Evolutionary conservation across 2,329 filamentous ascomycete species (phyloP), one percentile per base, ranked within the genome.

Genomic region (Drechslera avenae): DNA sequence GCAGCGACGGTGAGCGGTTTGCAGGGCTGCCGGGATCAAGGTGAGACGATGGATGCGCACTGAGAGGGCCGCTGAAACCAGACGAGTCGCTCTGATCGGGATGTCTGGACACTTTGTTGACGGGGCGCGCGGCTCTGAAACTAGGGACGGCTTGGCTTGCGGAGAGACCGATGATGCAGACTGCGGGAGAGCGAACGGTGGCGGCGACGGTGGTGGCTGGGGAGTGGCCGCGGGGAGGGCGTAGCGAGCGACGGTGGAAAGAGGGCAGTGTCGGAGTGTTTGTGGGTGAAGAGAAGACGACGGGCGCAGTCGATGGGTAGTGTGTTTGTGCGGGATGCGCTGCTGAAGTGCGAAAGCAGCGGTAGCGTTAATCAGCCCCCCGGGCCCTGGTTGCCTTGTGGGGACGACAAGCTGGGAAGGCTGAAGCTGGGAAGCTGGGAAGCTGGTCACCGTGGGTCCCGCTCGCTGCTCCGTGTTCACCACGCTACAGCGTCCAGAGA

Each of bases 31-130:
- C 51, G 46, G 65, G 53, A 51, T 54, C 26, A 28, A 58, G 59
- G 51, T 71, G 69, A 71, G 69, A 72, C 69, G 42, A 19, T 21
- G 37, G 36, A 32, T 50, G 49, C 35, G 39, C 40, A 40, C 42
- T 41, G 37, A 23, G 46, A 39, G 37, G 33, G 31, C 48, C 36
- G 57, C 52, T 60, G 60, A 64, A 66, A 62, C 63, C 40, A 52
- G 49, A 40, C 21, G 42, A 46, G 52, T 52, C 40, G 52, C 28
- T 39, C 28, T 30, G 19, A 36, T 54, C 42, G 35, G 46, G 50
- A 18, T 39, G 46, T 39, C 39, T 50, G 52, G 47, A 48, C 31
- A 44, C 45, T 42, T 42, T 10, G 50, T 48, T 56, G 62, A 55
- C 50, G 49, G 57, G 49, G 55, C 43, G 39, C 49, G 49, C 33